A percentile compares a stretch with the other conserved stretches of the same genome.
phyloP scores from a whole-genome alignment of 495 filamentous ascomycete genomes.

The Xylaria telfairii region DNA sequence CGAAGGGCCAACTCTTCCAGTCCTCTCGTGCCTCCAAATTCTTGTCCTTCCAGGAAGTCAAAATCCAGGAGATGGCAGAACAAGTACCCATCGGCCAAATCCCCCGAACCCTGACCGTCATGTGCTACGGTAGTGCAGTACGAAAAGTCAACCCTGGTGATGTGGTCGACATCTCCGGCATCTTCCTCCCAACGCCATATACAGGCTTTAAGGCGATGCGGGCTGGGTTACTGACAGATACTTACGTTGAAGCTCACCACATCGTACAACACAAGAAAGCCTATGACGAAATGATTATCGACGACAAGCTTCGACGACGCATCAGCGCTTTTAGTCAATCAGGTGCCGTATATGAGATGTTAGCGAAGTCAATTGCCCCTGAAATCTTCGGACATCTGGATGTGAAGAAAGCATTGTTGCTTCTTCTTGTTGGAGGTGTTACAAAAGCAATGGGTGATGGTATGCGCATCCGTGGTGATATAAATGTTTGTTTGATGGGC shows the following conservation, averaged over 20 bases:
- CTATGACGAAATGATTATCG: conserved; percentile 82
- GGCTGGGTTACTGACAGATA: conserved; percentile 93
- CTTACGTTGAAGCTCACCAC: conserved; percentile 93
- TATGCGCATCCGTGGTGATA: conserved; percentile 97
- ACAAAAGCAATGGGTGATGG: conserved; percentile 97
- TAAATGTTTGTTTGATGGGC: conserved; percentile 99
- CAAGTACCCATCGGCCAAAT: conserved; percentile 98
- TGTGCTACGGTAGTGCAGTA: conserved; percentile 86
- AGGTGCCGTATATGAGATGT: conserved; percentile 91
- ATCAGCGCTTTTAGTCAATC: conserved; percentile 81
- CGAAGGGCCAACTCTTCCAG: conserved; percentile 89
- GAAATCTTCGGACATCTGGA: conserved; percentile 97
- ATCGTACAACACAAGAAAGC: conserved; percentile 96
- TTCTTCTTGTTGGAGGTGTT: conserved; percentile 94
- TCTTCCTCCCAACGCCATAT: conserved; percentile 96
- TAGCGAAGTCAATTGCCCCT: conserved; percentile 93
- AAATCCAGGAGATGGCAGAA: conserved; percentile 97
- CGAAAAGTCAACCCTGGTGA: conserved; percentile 91
- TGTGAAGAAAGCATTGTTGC: conserved; percentile 95
- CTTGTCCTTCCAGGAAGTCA: conserved; percentile 96
- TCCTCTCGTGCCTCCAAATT: conserved; percentile 97
- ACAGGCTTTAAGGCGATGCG: conserved; percentile 97
- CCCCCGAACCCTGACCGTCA: conserved; percentile 83
- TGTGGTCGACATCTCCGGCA: conserved; percentile 88
- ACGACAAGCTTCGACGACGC: conserved; percentile 74